A percentile compares a stretch with the other conserved stretches of the same genome.
Evolutionary conservation across 306 rosid species (phyloP).

Genomic region (Malus sylvestris): DNA sequence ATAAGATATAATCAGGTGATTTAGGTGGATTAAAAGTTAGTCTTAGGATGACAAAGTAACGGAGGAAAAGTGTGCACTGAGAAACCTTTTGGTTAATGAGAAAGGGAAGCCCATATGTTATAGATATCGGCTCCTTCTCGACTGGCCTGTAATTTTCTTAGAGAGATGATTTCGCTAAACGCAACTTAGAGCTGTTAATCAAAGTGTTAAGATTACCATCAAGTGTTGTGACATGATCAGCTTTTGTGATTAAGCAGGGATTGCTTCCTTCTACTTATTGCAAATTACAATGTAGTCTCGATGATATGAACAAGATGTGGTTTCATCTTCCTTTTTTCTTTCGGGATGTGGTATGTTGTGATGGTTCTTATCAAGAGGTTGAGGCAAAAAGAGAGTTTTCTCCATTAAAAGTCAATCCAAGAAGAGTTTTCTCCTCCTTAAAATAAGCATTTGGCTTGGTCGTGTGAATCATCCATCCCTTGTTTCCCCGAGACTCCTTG

Average conservation of each 20-base stretch:
- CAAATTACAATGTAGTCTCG: neutral
- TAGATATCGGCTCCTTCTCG: neutral
- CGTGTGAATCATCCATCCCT: too few species aligned
- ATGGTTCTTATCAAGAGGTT: neutral
- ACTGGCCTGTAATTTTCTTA: neutral
- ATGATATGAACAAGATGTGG: neutral
- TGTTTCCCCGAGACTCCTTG: too few species aligned
- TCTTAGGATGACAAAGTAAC: neutral
- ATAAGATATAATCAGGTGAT: neutral
- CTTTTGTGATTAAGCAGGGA: too few species aligned
- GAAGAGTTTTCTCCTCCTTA: too few species aligned
- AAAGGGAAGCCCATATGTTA: neutral
- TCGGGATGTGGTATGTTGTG: neutral
- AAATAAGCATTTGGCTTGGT: too few species aligned
- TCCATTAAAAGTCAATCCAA: too few species aligned
- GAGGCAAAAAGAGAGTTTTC: neutral
- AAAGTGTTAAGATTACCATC: neutral
- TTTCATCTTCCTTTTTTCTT: neutral
- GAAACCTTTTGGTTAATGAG: neutral
- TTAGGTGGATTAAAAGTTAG: neutral
- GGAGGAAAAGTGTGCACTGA: neutral
- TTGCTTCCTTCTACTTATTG: neutral
- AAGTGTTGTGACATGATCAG: neutral
- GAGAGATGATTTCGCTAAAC: neutral
- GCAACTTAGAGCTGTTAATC: neutral